A percentile compares a stretch with the other conserved stretches of the same genome.
phyloP scores from a whole-genome alignment of 176 grass and related monocot genomes.

The Raddia distichophylla region DNA sequence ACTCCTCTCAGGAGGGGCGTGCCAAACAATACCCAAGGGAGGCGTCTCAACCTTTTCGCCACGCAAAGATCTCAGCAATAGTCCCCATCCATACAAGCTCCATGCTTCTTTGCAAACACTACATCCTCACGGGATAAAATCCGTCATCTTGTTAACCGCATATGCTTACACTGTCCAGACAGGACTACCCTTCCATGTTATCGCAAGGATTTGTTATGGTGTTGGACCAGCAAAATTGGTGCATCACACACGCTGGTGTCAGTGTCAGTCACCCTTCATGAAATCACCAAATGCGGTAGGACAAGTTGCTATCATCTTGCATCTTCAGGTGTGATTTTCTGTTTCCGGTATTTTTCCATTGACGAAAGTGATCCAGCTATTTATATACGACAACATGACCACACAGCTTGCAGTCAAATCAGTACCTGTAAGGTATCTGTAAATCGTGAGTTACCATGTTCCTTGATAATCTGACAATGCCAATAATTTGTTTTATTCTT shows the following conservation, averaged over 20 bases:
- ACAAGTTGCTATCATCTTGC: neutral
- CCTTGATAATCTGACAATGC: conserved; percentile 6
- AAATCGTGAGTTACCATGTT: conserved; percentile 32
- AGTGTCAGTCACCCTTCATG: neutral
- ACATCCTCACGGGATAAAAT: neutral
- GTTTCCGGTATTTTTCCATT: neutral
- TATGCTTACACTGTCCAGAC: neutral
- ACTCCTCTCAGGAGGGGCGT: conserved; percentile 52
- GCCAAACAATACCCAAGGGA: conserved; percentile 32
- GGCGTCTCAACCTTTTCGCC: conserved; percentile 47
- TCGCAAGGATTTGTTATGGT: neutral
- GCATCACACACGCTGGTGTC: neutral
- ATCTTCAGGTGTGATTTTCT: neutral
- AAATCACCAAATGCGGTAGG: neutral
- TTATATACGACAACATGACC: neutral
- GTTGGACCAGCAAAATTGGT: neutral
- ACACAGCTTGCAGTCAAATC: neutral
- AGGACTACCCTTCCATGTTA: neutral
- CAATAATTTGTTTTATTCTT: conserved; percentile 35
- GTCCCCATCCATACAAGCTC: neutral
- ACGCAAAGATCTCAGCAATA: conserved; percentile 17
- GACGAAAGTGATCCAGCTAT: neutral
- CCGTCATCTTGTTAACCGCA: neutral
- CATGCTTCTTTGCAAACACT: neutral
- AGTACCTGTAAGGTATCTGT: neutral